Conservation (phyloP, 2,329 filamentous ascomycete species). For the Apiospora koreana region DNA sequence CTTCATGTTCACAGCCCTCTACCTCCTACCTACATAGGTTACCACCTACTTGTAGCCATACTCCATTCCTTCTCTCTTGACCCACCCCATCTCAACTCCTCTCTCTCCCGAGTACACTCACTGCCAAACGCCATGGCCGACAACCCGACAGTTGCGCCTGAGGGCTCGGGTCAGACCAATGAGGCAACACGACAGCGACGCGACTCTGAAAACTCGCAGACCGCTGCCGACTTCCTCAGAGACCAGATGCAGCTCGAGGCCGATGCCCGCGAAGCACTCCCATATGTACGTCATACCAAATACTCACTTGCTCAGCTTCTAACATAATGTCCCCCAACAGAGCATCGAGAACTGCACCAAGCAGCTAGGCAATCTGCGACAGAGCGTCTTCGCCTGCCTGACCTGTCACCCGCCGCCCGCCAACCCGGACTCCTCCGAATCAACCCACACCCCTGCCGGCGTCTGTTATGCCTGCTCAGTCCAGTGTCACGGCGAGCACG, state of each 20-base stretch:
- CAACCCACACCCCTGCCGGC: constrained; percentile 72
- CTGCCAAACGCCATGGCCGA: neutral
- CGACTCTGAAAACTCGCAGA: constrained; percentile 64
- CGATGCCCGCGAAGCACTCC: constrained; percentile 91
- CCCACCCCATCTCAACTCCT: neutral
- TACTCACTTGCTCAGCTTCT: constrained; percentile 13
- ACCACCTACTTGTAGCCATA: too few relatives aligned
- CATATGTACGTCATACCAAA: constrained; percentile 67
- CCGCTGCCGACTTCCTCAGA: constrained; percentile 80
- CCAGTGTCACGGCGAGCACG: constrained; percentile 94
- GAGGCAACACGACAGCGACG: constrained; percentile 41
- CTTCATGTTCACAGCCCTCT: too few relatives aligned
- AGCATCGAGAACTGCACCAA: constrained; percentile 94
- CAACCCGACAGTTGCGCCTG: neutral
- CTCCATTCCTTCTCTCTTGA: too few relatives aligned
- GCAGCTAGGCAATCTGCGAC: constrained; percentile 82
- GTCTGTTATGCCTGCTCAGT: constrained; percentile 98
- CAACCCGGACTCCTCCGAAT: constrained; percentile 48
- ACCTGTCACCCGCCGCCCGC: constrained; percentile 85
- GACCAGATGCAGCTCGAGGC: constrained; percentile 89
- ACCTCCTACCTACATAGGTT: too few relatives aligned
- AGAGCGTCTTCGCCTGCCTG: constrained; percentile 87
- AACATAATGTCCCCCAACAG: constrained; percentile 42
- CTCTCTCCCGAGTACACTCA: neutral
- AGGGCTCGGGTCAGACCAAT: constrained; percentile 12